Base-by-base conservation (phyloP, 192 early-diverging fungal genomes). In the Bifiguratus adelaidae region DNA sequence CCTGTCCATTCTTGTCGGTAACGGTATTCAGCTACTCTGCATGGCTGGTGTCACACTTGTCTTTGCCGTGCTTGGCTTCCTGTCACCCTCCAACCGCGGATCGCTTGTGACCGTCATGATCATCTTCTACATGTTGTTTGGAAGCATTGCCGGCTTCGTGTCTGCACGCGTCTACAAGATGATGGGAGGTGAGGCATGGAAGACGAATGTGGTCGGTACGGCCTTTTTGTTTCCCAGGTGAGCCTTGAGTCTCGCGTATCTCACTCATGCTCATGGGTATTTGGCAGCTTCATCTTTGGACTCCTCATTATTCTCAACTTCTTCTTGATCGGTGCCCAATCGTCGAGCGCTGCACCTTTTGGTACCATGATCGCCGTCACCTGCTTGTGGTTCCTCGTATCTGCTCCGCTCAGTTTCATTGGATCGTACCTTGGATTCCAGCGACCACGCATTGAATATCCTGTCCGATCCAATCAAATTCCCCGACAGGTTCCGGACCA, bases 41-140 rank as follows among this genome's bases (percentile, higher is more conserved):
- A 83, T 88, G 81, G 68, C 79, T 21, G 64, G 74, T 15, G 68
- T 80, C 24, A 82, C 83, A 15, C 71, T 88, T 42, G 76, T 84
- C 0, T 93, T 97, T 78, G 95, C 95, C 5, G 76, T 89, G 12
- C 83, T 97, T 44, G 95, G 95, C 4, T 97, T 97, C 77, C 76
- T 97, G 40, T 95, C 92, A 33, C 82, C 80, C 5, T 83, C 83
- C 1, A 85, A 84, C 65, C 78, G 95, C 30, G 95, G 95, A n/a
- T 89, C 95, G 1, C 65, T 98, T 36, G 76, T 80, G 5, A 95
- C 92, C 0, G 86, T 89, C 22, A 94, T 95, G 83, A 72, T 98
- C 41, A 66, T 92, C 32, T 88, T 95, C 51, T 96, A 89, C 60
- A 85, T 98, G 52, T 35, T 86, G 29, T 98, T 89, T 68, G 85